Evolutionary conservation across 1,139 yeast genomes (phyloP).

Genomic region (Blastobotrys ciferrii): DNA sequence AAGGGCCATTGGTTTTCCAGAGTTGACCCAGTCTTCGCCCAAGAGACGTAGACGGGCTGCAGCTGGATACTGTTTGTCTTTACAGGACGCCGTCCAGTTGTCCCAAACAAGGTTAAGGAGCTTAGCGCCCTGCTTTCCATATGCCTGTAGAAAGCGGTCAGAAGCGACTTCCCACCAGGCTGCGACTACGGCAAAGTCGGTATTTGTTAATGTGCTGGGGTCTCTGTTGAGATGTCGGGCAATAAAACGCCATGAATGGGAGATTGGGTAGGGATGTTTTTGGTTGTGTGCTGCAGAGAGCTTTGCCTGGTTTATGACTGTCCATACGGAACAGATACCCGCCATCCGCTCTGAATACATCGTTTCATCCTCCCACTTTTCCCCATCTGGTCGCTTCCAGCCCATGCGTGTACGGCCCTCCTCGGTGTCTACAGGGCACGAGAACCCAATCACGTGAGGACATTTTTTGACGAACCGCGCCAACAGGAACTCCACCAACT

Average conservation of each 20-base stretch:
- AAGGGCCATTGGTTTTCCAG: constrained; percentile 41
- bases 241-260: constrained; percentile 63
- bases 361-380: constrained; percentile 70
- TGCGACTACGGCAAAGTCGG: constrained; percentile 69
- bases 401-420: constrained; percentile 86
- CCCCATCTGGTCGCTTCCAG: constrained; percentile 60
- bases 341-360: constrained; percentile 81
- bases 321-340: constrained; percentile 80
- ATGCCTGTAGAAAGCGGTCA: constrained; percentile 49
- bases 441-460: constrained; percentile 80
- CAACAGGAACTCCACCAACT: constrained; percentile 60
- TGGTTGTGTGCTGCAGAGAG: constrained; percentile 32
- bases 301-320: constrained; percentile 55
- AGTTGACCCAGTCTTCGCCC: constrained; percentile 70
- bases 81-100: constrained; percentile 52
- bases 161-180: constrained; percentile 95
- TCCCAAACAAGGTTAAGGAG: constrained; percentile 47
- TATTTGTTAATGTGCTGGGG: constrained; percentile 50
- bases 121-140: constrained; percentile 70
- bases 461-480: constrained; percentile 91
- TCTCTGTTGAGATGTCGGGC: constrained; percentile 69
- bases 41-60: constrained; percentile 72
- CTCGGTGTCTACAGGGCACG: constrained; percentile 72
- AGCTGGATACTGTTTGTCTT: constrained; percentile 59
- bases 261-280: constrained; percentile 53